These are phyloP conservation scores for Hypericum androsaemum DNA, from an alignment of 345 rosid species.

Conservation along the genomic window DNA sequence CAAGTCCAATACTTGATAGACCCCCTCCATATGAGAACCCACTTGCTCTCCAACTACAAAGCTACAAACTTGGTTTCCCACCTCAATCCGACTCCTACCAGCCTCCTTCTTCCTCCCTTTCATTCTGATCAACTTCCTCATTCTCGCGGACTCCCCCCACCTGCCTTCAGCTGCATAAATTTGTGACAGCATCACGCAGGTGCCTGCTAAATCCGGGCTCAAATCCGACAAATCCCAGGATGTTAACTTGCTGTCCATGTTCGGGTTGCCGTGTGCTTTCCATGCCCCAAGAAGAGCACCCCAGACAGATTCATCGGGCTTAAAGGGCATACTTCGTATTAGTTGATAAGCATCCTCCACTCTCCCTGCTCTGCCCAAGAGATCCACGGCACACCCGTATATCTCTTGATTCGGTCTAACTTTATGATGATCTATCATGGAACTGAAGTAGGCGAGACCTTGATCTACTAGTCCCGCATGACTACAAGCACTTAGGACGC, in stretches of 20 bases:
- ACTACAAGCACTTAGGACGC: slow-evolving; percentile 76
- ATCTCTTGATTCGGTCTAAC: slow-evolving; percentile 48
- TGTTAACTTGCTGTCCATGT: slow-evolving; percentile 29
- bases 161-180: slow-evolving; percentile 71
- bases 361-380: slow-evolving; percentile 85
- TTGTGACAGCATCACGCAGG: slow-evolving; percentile 65
- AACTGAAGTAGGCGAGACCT: slow-evolving; percentile 60
- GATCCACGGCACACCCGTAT: slow-evolving; percentile 77
- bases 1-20: slow-evolving; percentile 14
- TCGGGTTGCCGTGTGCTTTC: slow-evolving; percentile 41
- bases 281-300: slow-evolving; percentile 81
- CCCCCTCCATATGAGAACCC: slow-evolving; percentile 19
- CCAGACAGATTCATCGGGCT: slow-evolving; percentile 76
- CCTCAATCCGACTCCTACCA: slow-evolving; percentile 80
- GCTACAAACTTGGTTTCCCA: slow-evolving; percentile 47
- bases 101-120: slow-evolving; percentile 61
- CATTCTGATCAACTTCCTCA: slow-evolving; percentile 52
- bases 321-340: slow-evolving; percentile 61
- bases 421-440: slow-evolving; percentile 38
- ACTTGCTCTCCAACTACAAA: slow-evolving; percentile 49
- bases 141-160: slow-evolving; percentile 59
- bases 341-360: slow-evolving; percentile 66
- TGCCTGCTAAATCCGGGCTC: slow-evolving; percentile 49
- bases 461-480: slow-evolving; percentile 80
- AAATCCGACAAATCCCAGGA: slow-evolving; percentile 53